Evolutionary conservation across 306 rosid genomes (phyloP).

Genomic region (Medicago ruthenica): DNA sequence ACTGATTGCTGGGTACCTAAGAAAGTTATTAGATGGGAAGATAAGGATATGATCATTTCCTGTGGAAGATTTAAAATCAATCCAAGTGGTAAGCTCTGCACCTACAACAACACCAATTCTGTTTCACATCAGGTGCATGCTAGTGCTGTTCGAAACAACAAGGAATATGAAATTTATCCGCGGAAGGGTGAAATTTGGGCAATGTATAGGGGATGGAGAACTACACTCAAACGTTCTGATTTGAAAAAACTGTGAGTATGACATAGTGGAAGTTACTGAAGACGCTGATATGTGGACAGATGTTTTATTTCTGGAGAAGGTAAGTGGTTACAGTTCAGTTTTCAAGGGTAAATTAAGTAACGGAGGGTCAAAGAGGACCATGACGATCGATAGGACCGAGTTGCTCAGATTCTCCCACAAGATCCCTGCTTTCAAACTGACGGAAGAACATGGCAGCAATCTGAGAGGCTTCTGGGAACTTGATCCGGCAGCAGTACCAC

Average conservation of each 20-base stretch:
- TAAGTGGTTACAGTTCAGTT: constrained; percentile 65
- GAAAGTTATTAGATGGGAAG: constrained; percentile 53
- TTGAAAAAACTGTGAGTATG: constrained; percentile 64
- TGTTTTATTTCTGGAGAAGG: constrained; percentile 59
- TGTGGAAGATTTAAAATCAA: constrained; percentile 66
- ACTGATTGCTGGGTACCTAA: constrained; percentile 51
- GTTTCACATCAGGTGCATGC: constrained; percentile 69
- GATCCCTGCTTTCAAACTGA: constrained; percentile 74
- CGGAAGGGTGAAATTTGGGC: constrained; percentile 88
- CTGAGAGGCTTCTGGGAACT: constrained; percentile 84
- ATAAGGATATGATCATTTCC: constrained; percentile 62
- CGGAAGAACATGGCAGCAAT: constrained; percentile 60
- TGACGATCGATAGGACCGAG: constrained; percentile 49
- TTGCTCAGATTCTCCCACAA: constrained; percentile 81
- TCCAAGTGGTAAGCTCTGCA: constrained; percentile 18
- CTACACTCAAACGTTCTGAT: constrained; percentile 56
- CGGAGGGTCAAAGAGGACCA: constrained; percentile 44
- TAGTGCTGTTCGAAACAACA: constrained; percentile 35
- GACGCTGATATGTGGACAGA: constrained; percentile 45
- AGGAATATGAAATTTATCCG: constrained; percentile 61
- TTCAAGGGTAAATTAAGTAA: constrained; percentile 52
- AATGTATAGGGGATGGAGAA: constrained; percentile 72
- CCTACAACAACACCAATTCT: constrained; percentile 41
- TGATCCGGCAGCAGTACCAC: constrained; percentile 79
- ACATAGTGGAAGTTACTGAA: constrained; percentile 64